A percentile compares a stretch with the other conserved stretches of the same genome.
phyloP scores from a whole-genome alignment of 176 grass and related monocot species.

The Zizania latifolia region DNA sequence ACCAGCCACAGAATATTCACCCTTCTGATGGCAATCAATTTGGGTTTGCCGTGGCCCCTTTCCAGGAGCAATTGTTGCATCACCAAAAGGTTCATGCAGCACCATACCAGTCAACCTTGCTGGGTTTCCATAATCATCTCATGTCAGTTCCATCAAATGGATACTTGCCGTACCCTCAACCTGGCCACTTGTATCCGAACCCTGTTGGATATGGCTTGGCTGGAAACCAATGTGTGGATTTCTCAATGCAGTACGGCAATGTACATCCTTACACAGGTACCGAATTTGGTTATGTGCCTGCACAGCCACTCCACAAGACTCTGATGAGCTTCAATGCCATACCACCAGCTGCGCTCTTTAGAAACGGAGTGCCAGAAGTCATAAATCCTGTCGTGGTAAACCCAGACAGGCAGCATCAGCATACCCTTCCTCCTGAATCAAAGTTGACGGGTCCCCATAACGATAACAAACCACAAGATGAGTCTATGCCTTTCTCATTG shows the following conservation, averaged over 20 bases:
- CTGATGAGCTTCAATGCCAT: slow-evolving; percentile 19
- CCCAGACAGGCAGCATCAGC: slow-evolving; percentile 27
- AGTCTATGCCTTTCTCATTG: slow-evolving; percentile 50
- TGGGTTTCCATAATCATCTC: slow-evolving; percentile 52
- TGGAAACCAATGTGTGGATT: slow-evolving; percentile 33
- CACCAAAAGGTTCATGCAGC: slow-evolving; percentile 41
- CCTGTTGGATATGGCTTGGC: slow-evolving; percentile 40
- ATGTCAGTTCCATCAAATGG: slow-evolving; percentile 50
- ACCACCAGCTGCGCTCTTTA: background rate
- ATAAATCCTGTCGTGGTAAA: slow-evolving; percentile 19
- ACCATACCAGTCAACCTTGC: slow-evolving; percentile 33
- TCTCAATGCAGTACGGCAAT: slow-evolving; percentile 45
- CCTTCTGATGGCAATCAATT: slow-evolving; percentile 13
- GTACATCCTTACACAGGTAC: slow-evolving; percentile 45
- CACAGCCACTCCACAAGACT: slow-evolving; percentile 37
- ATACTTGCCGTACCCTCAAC: slow-evolving; percentile 49
- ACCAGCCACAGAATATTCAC: slow-evolving; percentile 21
- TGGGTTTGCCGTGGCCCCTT: slow-evolving; percentile 15
- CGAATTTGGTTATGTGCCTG: slow-evolving; percentile 39
- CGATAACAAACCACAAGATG: slow-evolving; percentile 7
- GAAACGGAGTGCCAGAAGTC: slow-evolving; percentile 16
- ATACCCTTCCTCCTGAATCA: background rate
- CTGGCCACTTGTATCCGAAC: slow-evolving; percentile 45
- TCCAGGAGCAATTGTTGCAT: slow-evolving; percentile 24
- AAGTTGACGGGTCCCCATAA: background rate